Percentiles rank a stretch among this genome's conserved stretches.
These are phyloP conservation scores for Torulaspora delbrueckii DNA, from an alignment of 805 yeast species.

Conservation along the genomic window DNA sequence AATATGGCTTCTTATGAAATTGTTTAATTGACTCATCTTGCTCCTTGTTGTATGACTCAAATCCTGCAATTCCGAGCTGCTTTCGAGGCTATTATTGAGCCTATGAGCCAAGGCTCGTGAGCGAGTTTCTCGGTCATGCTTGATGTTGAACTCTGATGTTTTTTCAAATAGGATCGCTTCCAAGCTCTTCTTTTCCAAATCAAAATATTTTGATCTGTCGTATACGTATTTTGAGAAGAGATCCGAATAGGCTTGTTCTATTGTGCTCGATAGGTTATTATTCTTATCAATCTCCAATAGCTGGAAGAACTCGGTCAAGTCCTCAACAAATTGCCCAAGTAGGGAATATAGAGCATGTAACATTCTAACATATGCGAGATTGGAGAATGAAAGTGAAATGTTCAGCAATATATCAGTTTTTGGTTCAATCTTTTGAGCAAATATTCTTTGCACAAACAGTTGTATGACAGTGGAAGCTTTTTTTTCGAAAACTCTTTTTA, in stretches of 20 bases:
- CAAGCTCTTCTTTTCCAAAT: constrained; percentile 62
- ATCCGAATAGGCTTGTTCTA: constrained; percentile 72
- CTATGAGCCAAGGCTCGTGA: constrained; percentile 29
- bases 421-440: constrained; percentile 63
- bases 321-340: constrained; percentile 56
- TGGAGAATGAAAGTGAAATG: constrained; percentile 56
- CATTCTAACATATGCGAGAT: constrained; percentile 70
- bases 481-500: constrained; percentile 66
- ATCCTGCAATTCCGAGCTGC: constrained; percentile 15
- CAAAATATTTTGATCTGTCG: constrained; percentile 61
- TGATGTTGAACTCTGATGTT: constrained; percentile 32
- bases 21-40: constrained; percentile 49
- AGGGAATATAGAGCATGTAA: constrained; percentile 61
- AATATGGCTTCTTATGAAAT: constrained; percentile 50
- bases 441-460: constrained; percentile 67
- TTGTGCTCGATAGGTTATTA: constrained; percentile 39
- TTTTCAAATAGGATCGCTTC: constrained; percentile 38
- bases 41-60: constrained; percentile 30
- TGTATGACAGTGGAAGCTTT: constrained; percentile 60
- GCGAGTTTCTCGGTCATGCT: constrained; percentile 33
- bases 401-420: constrained; percentile 54
- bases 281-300: constrained; percentile 43
- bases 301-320: constrained; percentile 56
- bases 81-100: constrained; percentile 28
- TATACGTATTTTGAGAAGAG: constrained; percentile 64